Percentiles rank a stretch among this genome's conserved stretches.
Evolutionary conservation across 352 stramenopile genomes (phyloP).

Genomic region (Globisporangium apiculatum): DNA sequence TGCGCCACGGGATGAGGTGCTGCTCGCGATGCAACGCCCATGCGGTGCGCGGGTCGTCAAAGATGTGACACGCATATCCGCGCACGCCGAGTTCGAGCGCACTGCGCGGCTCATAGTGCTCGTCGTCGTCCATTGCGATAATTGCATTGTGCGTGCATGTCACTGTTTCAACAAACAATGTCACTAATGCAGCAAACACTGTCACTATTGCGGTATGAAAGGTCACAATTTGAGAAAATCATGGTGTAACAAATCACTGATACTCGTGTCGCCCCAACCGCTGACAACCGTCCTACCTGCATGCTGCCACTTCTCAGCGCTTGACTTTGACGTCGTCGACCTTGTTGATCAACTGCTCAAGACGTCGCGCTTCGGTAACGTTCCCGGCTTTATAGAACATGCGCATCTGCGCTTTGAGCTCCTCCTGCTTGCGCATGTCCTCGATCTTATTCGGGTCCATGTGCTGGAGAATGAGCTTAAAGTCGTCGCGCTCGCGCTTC

Average conservation of each 20-base stretch:
- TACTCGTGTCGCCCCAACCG: no score
- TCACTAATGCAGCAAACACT: no score
- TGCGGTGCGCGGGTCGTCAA: conserved; percentile 33
- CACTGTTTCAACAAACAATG: no score
- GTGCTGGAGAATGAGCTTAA: conserved; percentile 66
- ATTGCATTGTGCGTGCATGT: no score
- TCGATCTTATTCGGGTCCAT: conserved; percentile 86
- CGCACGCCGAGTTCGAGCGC: conserved; percentile 33
- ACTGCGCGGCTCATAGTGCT: conserved; percentile 1
- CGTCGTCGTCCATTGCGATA: conserved; percentile 1
- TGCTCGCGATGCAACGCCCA: conserved; percentile 46
- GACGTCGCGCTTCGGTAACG: conserved; percentile 68
- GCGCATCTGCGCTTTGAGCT: conserved; percentile 83
- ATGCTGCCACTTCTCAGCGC: conserved; percentile 7
- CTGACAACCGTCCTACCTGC: no score
- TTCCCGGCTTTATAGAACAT: conserved; percentile 89
- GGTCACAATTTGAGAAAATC: no score
- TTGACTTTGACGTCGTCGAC: conserved; percentile 31
- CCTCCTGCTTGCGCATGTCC: conserved; percentile 80
- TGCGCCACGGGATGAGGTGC: conserved; percentile 50
- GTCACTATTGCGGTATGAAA: no score
- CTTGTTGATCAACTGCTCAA: conserved; percentile 77
- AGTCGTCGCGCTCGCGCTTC: conserved; percentile 67
- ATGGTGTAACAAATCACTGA: no score
- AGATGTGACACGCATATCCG: conserved; percentile 43